These are phyloP conservation scores for Pseudoneurospora amorphoporcata DNA, from an alignment of 495 filamentous ascomycete genomes.

Conservation along the genomic window DNA sequence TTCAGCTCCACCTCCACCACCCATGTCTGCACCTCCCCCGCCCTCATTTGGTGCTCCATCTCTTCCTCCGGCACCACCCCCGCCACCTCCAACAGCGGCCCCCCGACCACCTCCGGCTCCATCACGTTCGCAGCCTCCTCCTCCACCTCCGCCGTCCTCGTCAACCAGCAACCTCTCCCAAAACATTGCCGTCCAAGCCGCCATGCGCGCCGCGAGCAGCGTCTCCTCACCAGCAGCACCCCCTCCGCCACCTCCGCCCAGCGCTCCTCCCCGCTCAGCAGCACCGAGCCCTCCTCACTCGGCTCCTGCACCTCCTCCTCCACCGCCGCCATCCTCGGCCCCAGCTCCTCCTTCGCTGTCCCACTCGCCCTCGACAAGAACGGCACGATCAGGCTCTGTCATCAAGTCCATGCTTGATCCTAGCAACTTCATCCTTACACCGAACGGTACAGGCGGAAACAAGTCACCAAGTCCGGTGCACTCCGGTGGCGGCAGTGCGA, in stretches of 20 bases:
- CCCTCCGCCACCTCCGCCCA: conserved; percentile 32
- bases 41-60: conserved; percentile 44
- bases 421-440: conserved; percentile 62
- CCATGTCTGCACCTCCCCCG: conserved; percentile 33
- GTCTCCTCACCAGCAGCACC: conserved; percentile 35
- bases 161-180: conserved; percentile 19
- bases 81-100: conserved; percentile 39
- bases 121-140: conserved; percentile 12
- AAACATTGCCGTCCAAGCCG: conserved; percentile 40
- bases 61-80: conserved; percentile 37
- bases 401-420: conserved; percentile 57
- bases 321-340: conserved; percentile 20
- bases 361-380: conserved; percentile 23
- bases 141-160: conserved; percentile 15
- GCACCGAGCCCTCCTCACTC: conserved; percentile 26
- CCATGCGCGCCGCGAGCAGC: conserved; percentile 36
- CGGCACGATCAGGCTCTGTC: conserved; percentile 24
- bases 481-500: conserved; percentile 30
- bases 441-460: conserved; percentile 34
- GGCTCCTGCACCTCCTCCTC: conserved; percentile 28
- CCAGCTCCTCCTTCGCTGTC: conserved; percentile 27
- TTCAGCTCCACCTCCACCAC: conserved; percentile 43
- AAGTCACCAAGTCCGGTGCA: conserved; percentile 17
- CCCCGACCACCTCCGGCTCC: conserved; percentile 29
- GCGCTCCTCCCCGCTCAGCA: conserved; percentile 21